These are phyloP conservation scores for Didymella glomerata DNA, from an alignment of 2,329 filamentous ascomycete genomes.

Conservation along the genomic window DNA sequence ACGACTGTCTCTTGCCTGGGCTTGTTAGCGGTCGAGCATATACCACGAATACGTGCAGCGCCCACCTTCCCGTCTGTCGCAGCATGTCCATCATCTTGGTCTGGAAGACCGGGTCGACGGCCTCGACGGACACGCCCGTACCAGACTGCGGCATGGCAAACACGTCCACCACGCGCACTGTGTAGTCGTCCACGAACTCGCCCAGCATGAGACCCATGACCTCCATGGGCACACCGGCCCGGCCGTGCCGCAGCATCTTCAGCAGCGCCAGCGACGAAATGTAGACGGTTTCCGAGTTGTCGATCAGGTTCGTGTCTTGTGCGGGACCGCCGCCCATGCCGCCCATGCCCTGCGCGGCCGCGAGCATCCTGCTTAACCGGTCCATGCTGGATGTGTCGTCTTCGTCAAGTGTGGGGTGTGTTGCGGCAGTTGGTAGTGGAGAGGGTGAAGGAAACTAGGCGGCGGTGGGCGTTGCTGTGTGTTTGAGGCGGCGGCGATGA, in stretches of 20 bases:
- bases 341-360: conserved; percentile 71
- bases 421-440: neutral
- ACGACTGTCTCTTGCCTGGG: conserved; percentile 88
- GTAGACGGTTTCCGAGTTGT: conserved; percentile 99
- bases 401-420: neutral
- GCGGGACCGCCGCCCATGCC: conserved; percentile 65
- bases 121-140: conserved; percentile 97
- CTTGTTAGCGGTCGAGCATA: neutral
- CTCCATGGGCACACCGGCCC: conserved; percentile 98
- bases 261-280: conserved; percentile 96
- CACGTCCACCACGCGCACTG: conserved; percentile 95
- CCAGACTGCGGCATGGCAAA: conserved; percentile 99
- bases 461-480: neutral
- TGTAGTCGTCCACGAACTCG: conserved; percentile 99
- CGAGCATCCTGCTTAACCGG: conserved; percentile 87
- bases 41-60: neutral
- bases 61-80: conserved; percentile 80
- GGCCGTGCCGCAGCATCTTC: conserved; percentile 98
- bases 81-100: conserved; percentile 99
- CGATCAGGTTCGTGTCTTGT: conserved; percentile 86
- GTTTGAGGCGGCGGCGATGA: conserved; percentile 17
- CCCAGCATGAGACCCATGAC: conserved; percentile 99
- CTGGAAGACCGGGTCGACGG: conserved; percentile 97
- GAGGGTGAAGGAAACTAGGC: neutral
- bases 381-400: conserved; percentile 70